Conservation (phyloP, 1,284 basidiomycete genomes). For the Boletus sp. region DNA sequence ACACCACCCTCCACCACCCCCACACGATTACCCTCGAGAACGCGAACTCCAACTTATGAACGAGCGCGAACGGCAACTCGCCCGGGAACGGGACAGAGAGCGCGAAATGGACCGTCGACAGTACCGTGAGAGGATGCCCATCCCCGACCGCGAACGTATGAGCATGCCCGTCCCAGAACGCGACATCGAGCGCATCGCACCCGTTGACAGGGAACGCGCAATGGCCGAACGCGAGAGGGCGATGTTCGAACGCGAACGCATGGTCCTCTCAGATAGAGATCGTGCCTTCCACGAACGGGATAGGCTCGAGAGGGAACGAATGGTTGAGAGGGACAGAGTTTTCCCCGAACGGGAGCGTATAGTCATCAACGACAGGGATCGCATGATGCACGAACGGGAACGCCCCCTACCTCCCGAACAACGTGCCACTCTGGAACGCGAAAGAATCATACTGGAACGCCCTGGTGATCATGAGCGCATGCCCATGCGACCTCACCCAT, state of each 20-base stretch:
- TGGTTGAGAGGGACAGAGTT: slow-evolving; percentile 23
- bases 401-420: slow-evolving; percentile 18
- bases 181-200: slow-evolving; percentile 18
- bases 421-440: slow-evolving; percentile 22
- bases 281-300: slow-evolving; percentile 25
- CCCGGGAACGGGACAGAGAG: slow-evolving; percentile 31
- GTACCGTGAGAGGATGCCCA: slow-evolving; percentile 26
- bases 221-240: slow-evolving; percentile 27
- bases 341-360: slow-evolving; percentile 26
- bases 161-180: slow-evolving; percentile 22
- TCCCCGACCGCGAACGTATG: slow-evolving; percentile 28
- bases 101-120: slow-evolving; percentile 31
- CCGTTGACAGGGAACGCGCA: slow-evolving; percentile 24
- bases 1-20: slow-evolving; percentile 16
- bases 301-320: slow-evolving; percentile 22
- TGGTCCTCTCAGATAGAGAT: slow-evolving; percentile 18
- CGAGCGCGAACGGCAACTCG: slow-evolving; percentile 30
- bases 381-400: slow-evolving; percentile 26
- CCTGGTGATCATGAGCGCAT: slow-evolving; percentile 25
- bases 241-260: slow-evolving; percentile 24
- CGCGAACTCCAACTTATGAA: slow-evolving; percentile 23
- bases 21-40: slow-evolving; percentile 26
- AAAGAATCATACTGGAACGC: slow-evolving; percentile 19
- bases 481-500: slow-evolving; percentile 23
- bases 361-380: slow-evolving; percentile 22